A percentile compares a stretch with the other conserved stretches of the same genome.
These are phyloP conservation scores for Geotrichum citri-aurantii DNA, from an alignment of 1,139 yeast species.

Conservation along the genomic window DNA sequence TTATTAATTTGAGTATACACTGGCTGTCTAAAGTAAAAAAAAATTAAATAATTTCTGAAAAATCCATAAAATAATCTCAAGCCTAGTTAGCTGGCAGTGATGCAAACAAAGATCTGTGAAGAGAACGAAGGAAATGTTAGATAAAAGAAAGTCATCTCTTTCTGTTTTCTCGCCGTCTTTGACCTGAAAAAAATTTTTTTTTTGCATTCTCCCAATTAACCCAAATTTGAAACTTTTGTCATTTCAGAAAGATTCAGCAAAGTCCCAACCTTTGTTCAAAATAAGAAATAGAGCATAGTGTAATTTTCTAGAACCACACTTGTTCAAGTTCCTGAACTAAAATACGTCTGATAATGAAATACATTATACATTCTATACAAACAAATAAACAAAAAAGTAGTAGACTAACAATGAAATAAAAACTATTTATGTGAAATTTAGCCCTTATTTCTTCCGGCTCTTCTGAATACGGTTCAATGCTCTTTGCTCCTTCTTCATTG, in stretches of 20 bases:
- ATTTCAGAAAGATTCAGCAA: neutral
- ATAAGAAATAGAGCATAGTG: too few species aligned
- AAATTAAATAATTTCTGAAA: neutral
- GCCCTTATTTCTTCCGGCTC: slow-evolving; percentile 47
- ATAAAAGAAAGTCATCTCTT: neutral
- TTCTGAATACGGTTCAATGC: slow-evolving; percentile 87
- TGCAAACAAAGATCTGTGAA: neutral
- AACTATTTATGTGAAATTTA: neutral
- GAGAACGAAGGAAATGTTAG: neutral
- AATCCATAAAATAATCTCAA: neutral
- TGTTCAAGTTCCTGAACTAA: neutral
- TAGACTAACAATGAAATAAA: neutral
- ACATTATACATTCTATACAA: neutral
- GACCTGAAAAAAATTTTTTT: neutral
- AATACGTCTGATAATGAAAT: neutral
- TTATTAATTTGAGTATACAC: neutral
- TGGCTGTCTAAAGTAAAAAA: too few species aligned
- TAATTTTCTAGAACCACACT: neutral
- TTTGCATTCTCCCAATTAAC: neutral
- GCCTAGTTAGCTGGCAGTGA: neutral
- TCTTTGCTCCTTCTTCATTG: slow-evolving; percentile 92
- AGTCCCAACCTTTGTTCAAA: neutral
- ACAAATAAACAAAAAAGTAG: slow-evolving; percentile 7
- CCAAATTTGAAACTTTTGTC: neutral
- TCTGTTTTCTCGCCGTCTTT: neutral